Percentiles rank a stretch among this genome's conserved stretches.
These are phyloP conservation scores for Pichia exigua DNA, from an alignment of 805 yeast genomes.

Conservation along the genomic window DNA sequence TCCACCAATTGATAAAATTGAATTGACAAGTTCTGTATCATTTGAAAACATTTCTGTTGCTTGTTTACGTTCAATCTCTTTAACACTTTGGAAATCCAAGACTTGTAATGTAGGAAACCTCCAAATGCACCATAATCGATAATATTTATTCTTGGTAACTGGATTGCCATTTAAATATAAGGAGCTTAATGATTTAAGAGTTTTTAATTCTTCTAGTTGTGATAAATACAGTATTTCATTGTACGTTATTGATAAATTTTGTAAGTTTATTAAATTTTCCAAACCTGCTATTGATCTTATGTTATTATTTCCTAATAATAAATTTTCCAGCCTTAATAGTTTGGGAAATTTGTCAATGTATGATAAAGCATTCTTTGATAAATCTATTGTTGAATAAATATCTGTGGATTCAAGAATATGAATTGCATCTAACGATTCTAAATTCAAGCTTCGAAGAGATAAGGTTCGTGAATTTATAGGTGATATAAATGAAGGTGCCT, in stretches of 20 bases:
- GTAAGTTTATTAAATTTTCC: slow-evolving; percentile 34
- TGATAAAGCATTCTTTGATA: slow-evolving; percentile 67
- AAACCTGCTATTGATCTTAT: slow-evolving; percentile 36
- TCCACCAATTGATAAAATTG: slow-evolving; percentile 16
- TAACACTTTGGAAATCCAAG: slow-evolving; percentile 63
- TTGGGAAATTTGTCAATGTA: slow-evolving; percentile 44
- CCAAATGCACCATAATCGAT: slow-evolving; percentile 55
- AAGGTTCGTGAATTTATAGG: slow-evolving; percentile 38
- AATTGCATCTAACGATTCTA: slow-evolving; percentile 37
- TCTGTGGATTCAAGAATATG: slow-evolving; percentile 29
- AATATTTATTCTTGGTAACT: slow-evolving; percentile 40
- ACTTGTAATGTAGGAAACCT: slow-evolving; percentile 53
- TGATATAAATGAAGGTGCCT: slow-evolving; percentile 45
- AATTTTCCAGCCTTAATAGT: slow-evolving; percentile 35
- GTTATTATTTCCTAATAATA: slow-evolving; percentile 59
- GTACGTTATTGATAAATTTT: slow-evolving; percentile 42
- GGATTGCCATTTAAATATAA: slow-evolving; percentile 55
- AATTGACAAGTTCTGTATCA: slow-evolving; percentile 24
- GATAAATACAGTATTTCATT: slow-evolving; percentile 42
- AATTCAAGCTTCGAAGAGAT: slow-evolving; percentile 32
- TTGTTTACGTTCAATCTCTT: slow-evolving; percentile 40
- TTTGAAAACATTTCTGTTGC: slow-evolving; percentile 40
- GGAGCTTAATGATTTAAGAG: slow-evolving; percentile 36
- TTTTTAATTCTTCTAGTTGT: slow-evolving; percentile 33
- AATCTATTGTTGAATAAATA: slow-evolving; percentile 51